Evolutionary conservation across 2,329 filamentous ascomycete species (phyloP).

Genomic region (Exserohilum turcica): DNA sequence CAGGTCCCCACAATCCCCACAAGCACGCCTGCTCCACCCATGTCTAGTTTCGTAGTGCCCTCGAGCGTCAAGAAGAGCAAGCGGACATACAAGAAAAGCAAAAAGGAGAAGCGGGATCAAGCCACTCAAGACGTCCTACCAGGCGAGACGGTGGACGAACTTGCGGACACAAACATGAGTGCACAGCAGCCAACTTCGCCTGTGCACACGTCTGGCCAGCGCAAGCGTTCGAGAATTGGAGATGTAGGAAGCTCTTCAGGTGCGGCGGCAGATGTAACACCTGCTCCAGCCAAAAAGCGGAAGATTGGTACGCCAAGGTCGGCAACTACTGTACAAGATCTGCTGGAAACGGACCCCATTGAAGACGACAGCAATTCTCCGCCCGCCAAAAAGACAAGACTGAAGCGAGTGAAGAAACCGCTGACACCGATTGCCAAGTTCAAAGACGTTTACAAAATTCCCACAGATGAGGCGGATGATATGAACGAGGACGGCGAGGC

Average conservation of each 20-base stretch:
- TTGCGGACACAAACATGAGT: neutral
- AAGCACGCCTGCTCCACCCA: constrained; percentile 4
- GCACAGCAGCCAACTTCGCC: neutral
- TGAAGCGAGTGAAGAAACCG: constrained; percentile 11
- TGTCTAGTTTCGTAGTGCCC: constrained; percentile 10
- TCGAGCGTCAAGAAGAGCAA: constrained; percentile 12
- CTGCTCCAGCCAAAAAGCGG: constrained; percentile 1
- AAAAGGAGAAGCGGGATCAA: constrained; percentile 1
- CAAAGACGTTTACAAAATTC: constrained; percentile 4
- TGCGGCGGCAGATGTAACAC: neutral
- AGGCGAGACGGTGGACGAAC: neutral
- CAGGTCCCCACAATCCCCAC: constrained; percentile 4
- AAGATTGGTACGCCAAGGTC: constrained; percentile 6
- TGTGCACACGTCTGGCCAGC: neutral
- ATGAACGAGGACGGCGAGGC: neutral
- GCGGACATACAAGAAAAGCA: constrained; percentile 10
- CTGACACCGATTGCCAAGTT: neutral
- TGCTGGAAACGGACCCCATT: neutral
- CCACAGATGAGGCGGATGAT: constrained; percentile 2
- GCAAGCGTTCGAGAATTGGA: neutral
- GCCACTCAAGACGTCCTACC: neutral
- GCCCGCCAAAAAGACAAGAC: neutral
- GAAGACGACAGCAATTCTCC: neutral
- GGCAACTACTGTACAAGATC: constrained; percentile 5
- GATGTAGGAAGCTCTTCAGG: neutral